phyloP scores from a whole-genome alignment of 768 basidiomycete genomes.

The Austroboletus eburneus region DNA sequence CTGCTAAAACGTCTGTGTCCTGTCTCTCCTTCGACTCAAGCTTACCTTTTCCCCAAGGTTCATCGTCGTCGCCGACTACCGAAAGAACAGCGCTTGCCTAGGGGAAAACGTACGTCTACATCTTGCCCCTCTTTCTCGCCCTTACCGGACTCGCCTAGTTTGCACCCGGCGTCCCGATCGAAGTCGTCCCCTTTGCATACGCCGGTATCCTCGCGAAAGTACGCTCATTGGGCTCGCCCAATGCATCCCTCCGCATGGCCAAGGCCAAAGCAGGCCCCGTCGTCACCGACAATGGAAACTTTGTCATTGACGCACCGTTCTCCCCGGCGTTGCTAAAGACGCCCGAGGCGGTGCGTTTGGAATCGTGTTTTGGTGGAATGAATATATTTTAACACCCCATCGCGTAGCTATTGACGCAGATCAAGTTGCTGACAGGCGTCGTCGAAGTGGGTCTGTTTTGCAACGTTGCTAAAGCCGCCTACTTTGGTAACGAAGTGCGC shows the following conservation, averaged over 20 bases:
- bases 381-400: too few species aligned
- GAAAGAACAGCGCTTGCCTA: constrained; percentile 83
- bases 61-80: constrained; percentile 92
- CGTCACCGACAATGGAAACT: constrained; percentile 96
- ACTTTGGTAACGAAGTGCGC: constrained; percentile 82
- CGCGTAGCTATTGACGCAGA: constrained; percentile 62
- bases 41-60: constrained; percentile 42
- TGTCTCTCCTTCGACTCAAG: constrained; percentile 38
- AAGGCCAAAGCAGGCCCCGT: constrained; percentile 92
- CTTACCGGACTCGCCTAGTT: constrained; percentile 44
- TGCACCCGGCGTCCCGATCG: constrained; percentile 86
- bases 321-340: constrained; percentile 59
- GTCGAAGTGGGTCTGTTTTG: constrained; percentile 99
- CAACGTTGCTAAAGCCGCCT: constrained; percentile 89
- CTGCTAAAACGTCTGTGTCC: constrained; percentile 67
- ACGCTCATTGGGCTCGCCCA: constrained; percentile 58
- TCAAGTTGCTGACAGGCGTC: constrained; percentile 95
- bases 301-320: constrained; percentile 96
- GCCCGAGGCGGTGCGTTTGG: constrained; percentile 49
- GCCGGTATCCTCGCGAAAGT: constrained; percentile 78
- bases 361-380: too few species aligned
- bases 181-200: constrained; percentile 96
- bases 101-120: constrained; percentile 70
- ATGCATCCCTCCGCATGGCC: constrained; percentile 88
- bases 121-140: background rate